Evolutionary conservation across 148 eudicot genomes (phyloP).

Genomic region (Rhododendron kiyosumense): DNA sequence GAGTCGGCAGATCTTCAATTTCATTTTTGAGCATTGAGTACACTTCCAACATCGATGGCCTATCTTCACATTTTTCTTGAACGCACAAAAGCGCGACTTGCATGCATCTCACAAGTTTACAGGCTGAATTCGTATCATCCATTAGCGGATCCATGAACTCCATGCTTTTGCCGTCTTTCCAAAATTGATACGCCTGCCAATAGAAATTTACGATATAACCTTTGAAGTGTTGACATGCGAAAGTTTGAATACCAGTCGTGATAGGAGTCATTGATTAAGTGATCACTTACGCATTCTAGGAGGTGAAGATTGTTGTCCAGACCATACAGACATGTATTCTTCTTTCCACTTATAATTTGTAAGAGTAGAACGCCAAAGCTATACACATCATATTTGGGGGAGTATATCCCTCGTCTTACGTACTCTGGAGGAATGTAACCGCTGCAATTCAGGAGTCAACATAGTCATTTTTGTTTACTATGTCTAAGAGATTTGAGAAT

Average conservation of each 20-base stretch:
- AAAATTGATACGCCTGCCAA: constrained; percentile 37
- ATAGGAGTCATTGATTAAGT: neutral
- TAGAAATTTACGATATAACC: neutral
- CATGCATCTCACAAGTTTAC: constrained; percentile 30
- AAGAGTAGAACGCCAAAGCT: constrained; percentile 43
- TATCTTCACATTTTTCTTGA: constrained; percentile 34
- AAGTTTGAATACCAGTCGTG: neutral
- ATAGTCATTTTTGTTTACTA: neutral
- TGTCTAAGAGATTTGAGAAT: neutral
- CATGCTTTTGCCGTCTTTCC: constrained; percentile 25
- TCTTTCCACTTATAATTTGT: constrained; percentile 40
- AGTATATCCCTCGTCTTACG: constrained; percentile 30
- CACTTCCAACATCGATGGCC: constrained; percentile 48
- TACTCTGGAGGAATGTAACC: constrained; percentile 42
- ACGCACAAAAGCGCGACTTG: constrained; percentile 35
- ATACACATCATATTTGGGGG: constrained; percentile 34
- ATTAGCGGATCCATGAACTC: constrained; percentile 32
- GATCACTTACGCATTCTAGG: constrained; percentile 37
- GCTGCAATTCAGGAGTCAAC: constrained; percentile 15
- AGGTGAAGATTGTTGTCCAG: constrained; percentile 17
- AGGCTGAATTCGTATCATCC: constrained; percentile 19
- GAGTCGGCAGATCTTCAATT: constrained; percentile 15
- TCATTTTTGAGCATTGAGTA: constrained; percentile 39
- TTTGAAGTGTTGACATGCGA: neutral
- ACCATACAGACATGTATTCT: constrained; percentile 20